Conservation (phyloP, 2,329 filamentous ascomycete genomes). For the Cercospora canescens region DNA sequence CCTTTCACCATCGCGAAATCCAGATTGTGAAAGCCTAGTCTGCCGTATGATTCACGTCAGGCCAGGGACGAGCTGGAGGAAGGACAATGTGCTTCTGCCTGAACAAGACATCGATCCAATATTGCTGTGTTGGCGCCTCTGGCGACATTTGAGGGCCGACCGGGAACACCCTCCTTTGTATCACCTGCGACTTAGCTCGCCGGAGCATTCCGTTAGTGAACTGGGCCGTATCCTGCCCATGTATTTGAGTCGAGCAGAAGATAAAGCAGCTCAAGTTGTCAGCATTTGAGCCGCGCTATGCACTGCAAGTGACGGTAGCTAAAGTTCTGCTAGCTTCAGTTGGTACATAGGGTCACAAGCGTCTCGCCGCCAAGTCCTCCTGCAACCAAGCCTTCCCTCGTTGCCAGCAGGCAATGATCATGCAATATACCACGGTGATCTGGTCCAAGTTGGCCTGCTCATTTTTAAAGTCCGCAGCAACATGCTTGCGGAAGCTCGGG, state of each 20-base stretch:
- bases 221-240: background rate
- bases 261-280: background rate
- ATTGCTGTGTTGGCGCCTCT: too few species aligned
- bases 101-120: too few species aligned
- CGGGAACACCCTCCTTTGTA: background rate
- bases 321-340: background rate
- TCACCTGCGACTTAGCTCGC: background rate
- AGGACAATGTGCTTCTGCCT: too few species aligned
- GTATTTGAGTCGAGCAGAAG: background rate
- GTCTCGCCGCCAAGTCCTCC: background rate
- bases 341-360: background rate
- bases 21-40: background rate
- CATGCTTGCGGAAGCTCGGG: background rate
- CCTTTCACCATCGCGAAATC: background rate
- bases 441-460: too few species aligned
- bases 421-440: too few species aligned
- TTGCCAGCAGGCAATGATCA: too few species aligned
- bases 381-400: background rate
- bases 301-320: background rate
- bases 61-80: too few species aligned
- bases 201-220: background rate
- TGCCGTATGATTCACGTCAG: background rate
- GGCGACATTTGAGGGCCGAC: too few species aligned
- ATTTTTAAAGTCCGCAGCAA: background rate
- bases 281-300: background rate